Evolutionary conservation across 2,329 filamentous ascomycete genomes (phyloP).

Genomic region (Macrophomina phaseolina): DNA sequence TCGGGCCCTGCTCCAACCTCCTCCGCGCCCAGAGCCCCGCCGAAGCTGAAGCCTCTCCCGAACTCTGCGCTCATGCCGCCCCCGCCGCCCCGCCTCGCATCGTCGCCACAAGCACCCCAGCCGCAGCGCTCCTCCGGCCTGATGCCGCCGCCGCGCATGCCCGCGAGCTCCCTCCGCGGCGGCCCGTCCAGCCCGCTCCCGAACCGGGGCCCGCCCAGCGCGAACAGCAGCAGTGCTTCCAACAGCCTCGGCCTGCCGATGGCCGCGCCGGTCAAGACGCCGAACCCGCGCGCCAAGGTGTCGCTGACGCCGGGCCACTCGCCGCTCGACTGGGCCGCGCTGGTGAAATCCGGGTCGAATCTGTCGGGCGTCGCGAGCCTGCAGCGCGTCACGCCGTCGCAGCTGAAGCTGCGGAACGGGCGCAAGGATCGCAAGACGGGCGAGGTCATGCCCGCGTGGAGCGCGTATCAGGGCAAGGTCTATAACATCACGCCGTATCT

Average conservation of each 20-base stretch:
- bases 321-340: constrained; percentile 92
- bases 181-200: constrained; percentile 56
- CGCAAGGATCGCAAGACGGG: constrained; percentile 73
- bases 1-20: constrained; percentile 33
- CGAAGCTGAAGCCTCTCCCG: constrained; percentile 22
- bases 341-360: constrained; percentile 71
- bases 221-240: constrained; percentile 44
- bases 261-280: constrained; percentile 42
- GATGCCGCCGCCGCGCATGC: constrained; percentile 43
- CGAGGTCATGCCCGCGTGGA: constrained; percentile 69
- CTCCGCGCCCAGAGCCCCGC: constrained; percentile 1
- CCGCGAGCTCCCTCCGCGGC: constrained; percentile 43
- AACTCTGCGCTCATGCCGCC: constrained; percentile 40
- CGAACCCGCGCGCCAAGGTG: constrained; percentile 66
- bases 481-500: constrained; percentile 94
- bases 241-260: constrained; percentile 44
- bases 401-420: constrained; percentile 79
- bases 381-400: constrained; percentile 79
- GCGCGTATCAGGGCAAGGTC: constrained; percentile 83
- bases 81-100: constrained; percentile 37
- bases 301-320: constrained; percentile 88
- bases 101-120: constrained; percentile 28
- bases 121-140: constrained; percentile 28
- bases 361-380: constrained; percentile 57
- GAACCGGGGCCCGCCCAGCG: constrained; percentile 48